Base-by-base conservation (phyloP, 352 stramenopile genomes). In the Halophytophthora batemanensis region DNA sequence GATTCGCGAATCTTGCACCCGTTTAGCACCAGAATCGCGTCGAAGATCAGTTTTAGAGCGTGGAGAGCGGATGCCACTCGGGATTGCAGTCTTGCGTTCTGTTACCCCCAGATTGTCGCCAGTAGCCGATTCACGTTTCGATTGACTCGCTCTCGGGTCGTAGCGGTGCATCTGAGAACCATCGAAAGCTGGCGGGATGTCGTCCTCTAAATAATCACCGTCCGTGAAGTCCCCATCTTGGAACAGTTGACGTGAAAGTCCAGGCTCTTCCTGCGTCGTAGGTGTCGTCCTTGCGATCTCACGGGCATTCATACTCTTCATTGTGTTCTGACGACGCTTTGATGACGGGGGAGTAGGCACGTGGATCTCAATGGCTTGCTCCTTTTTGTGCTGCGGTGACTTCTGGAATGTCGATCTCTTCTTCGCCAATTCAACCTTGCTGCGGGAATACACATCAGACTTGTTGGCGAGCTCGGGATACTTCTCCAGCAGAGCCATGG, bases 401-500 rank as follows among this genome's bases (percentile, higher is more conserved):
- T 66, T 77, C n/a, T 40, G 46, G 6, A 66, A 59, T 22, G 48
- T 45, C 23, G 53, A 33, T 13, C 67, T 67, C 22, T 57, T 61
- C 33, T 59, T 50, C 33, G 51, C 43, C 14, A 64, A 51, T 28
- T 19, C 31, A 31, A 14, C 45, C 50, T 50, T 63, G 29, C 48
- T 58, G 14, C 45, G 47, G 40, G 38, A 50, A 3, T 53, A 23
- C 14, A 22, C 40, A 14, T 64, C 57, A n/a, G 48, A 36, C 44
- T 74, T 75, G 33, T 44, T 50, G 8, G 22, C 45, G 28, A 80
- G 36, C 13, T 81, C 64, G 4, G 69, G 60, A 33, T 66, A 49
- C 38, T 74, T 82, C 12, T 71, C 22, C 19, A 69, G 46, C 22
- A 90, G 73, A 11, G 66, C 71, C 8, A 56, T 45, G 17, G 72